A percentile compares a stretch with the other conserved stretches of the same genome.
phyloP scores from a whole-genome alignment of 2,329 filamentous ascomycete genomes.

The Macrophomina phaseolina region DNA sequence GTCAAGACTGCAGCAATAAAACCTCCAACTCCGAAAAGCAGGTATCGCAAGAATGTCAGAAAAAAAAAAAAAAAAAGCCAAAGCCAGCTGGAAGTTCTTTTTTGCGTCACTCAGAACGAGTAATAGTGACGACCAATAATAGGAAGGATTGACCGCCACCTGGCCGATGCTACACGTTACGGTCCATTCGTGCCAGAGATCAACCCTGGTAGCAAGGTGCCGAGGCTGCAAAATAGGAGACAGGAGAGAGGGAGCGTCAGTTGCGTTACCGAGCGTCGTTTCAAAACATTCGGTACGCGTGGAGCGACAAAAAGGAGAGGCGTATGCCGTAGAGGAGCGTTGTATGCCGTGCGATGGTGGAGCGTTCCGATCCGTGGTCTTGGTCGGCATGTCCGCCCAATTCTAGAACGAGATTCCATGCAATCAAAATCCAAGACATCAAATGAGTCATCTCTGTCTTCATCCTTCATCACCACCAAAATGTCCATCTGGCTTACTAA shows the following conservation, averaged over 20 bases:
- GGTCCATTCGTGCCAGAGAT: background rate
- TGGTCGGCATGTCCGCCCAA: background rate
- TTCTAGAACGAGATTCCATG: background rate
- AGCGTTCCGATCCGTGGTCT: conserved; percentile 3
- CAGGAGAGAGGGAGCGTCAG: background rate
- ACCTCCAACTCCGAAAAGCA: background rate
- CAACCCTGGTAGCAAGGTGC: conserved; percentile 1
- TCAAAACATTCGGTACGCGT: conserved; percentile 5
- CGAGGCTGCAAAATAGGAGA: background rate
- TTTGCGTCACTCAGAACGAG: background rate
- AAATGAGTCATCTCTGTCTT: conserved; percentile 1
- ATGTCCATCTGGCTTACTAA: conserved; percentile 7
- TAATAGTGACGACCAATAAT: background rate
- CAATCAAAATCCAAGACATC: conserved; percentile 18
- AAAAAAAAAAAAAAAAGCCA: too few relatives aligned
- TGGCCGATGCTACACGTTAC: background rate
- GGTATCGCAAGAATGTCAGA: background rate
- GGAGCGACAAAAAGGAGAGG: background rate
- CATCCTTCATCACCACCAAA: conserved; percentile 1
- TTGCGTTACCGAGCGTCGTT: background rate
- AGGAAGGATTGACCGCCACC: background rate
- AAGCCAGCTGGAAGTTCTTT: background rate
- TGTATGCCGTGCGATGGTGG: conserved; percentile 1
- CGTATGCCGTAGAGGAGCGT: conserved; percentile 9
- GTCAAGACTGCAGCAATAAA: background rate